phyloP scores from a whole-genome alignment of 179 eudicot genomes.

The Beta lomatogona region DNA sequence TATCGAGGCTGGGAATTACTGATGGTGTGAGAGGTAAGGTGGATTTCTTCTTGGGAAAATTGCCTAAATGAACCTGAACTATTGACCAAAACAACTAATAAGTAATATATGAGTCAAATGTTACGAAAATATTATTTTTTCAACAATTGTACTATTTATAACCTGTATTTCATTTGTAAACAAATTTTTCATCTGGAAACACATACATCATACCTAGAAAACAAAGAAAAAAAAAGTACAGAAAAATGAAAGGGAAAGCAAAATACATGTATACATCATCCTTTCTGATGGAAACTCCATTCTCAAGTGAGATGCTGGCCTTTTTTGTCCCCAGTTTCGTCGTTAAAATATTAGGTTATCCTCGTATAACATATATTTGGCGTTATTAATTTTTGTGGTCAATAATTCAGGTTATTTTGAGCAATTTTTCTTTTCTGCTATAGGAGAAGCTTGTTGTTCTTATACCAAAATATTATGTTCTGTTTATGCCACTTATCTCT shows the following conservation, averaged over 20 bases:
- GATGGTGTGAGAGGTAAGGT: constrained; percentile 71
- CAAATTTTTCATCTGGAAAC: not conserved
- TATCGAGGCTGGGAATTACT: constrained; percentile 74
- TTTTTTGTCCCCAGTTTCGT: not conserved
- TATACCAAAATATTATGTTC: not conserved
- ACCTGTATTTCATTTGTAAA: not conserved
- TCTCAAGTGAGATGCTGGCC: not conserved
- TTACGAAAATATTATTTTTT: not conserved
- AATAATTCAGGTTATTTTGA: not conserved
- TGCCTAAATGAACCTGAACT: not conserved
- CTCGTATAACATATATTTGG: not conserved
- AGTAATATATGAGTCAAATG: not conserved
- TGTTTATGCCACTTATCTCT: not conserved
- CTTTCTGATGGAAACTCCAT: not conserved
- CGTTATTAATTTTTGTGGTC: not conserved
- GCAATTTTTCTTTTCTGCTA: not conserved
- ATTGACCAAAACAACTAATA: not conserved
- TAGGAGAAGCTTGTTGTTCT: not conserved
- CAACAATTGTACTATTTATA: not conserved
- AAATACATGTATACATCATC: not conserved
- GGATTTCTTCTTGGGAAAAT: not conserved
- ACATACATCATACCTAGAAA: not conserved
- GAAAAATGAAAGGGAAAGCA: not conserved
- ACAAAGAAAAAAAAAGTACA: not conserved
- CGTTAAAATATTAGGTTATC: not conserved